These are phyloP conservation scores for Psilocybe azurescens DNA, from an alignment of 768 basidiomycete genomes.

Conservation along the genomic window DNA sequence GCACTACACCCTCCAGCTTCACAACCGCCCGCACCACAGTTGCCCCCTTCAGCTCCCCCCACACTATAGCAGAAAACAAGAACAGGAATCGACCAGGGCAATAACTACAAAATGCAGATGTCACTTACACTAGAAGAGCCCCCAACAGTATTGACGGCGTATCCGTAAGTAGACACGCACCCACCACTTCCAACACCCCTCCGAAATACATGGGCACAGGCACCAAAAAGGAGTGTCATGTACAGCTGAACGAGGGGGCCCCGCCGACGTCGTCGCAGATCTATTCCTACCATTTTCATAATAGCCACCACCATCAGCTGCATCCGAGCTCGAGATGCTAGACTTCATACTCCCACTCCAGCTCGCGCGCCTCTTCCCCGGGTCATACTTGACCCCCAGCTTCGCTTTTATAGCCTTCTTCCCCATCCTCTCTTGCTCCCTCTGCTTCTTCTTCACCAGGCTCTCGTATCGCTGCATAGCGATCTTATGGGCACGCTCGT, in stretches of 20 bases:
- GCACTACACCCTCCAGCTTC: background rate
- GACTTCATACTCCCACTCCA: no score
- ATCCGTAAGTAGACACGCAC: conserved; percentile 17
- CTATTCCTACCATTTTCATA: background rate
- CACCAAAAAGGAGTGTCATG: conserved; percentile 37
- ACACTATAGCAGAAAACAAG: conserved; percentile 7
- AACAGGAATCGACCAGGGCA: no score
- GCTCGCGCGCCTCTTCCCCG: background rate
- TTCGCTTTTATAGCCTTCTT: background rate
- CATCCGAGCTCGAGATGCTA: background rate
- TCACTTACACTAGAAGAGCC: background rate
- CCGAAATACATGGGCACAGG: conserved; percentile 42
- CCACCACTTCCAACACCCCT: background rate
- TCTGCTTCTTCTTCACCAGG: conserved; percentile 14
- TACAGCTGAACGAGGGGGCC: background rate
- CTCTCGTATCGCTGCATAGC: conserved; percentile 14
- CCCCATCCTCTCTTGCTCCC: background rate
- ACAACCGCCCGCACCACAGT: conserved; percentile 5
- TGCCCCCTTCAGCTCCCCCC: background rate
- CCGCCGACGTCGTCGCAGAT: background rate
- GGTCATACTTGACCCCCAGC: background rate
- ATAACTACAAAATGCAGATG: no score
- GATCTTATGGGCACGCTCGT: conserved; percentile 17
- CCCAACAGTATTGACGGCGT: conserved; percentile 14
- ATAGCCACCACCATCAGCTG: no score